Evolutionary conservation across 2,329 filamentous ascomycete genomes (phyloP).

Genomic region (Polychaeton citri): DNA sequence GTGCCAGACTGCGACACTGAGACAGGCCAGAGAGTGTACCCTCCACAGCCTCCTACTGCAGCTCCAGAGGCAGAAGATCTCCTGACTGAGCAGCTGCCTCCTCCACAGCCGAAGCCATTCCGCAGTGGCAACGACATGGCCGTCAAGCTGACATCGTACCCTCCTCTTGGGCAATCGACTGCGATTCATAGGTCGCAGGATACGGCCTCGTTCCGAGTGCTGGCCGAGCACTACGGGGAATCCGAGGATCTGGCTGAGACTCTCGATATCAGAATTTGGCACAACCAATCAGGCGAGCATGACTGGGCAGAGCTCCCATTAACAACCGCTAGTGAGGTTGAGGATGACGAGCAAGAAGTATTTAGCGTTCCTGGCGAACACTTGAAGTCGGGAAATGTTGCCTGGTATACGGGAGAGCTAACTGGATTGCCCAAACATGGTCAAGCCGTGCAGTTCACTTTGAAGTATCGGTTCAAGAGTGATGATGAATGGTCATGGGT

Average conservation of each 20-base stretch:
- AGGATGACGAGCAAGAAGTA: slow-evolving; percentile 17
- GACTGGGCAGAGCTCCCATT: slow-evolving; percentile 47
- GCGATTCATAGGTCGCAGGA: slow-evolving; percentile 34
- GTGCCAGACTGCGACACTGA: slow-evolving; percentile 19
- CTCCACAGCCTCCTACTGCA: slow-evolving; percentile 10
- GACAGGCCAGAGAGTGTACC: slow-evolving; percentile 23
- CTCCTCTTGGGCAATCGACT: slow-evolving; percentile 64
- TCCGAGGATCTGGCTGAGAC: not conserved
- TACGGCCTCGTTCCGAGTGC: slow-evolving; percentile 48
- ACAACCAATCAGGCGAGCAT: slow-evolving; percentile 45
- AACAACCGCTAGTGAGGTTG: slow-evolving; percentile 22
- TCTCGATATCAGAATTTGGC: slow-evolving; percentile 45
- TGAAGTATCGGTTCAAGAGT: slow-evolving; percentile 49
- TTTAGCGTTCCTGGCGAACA: slow-evolving; percentile 8
- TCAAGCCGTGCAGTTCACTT: slow-evolving; percentile 48
- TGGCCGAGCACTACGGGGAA: slow-evolving; percentile 40
- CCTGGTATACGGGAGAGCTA: slow-evolving; percentile 44
- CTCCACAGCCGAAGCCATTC: slow-evolving; percentile 6
- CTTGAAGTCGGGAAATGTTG: slow-evolving; percentile 12
- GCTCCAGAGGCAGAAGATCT: slow-evolving; percentile 8
- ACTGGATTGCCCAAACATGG: slow-evolving; percentile 29
- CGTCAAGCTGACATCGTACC: slow-evolving; percentile 48
- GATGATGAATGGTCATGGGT: slow-evolving; percentile 56
- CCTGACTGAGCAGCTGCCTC: slow-evolving; percentile 20
- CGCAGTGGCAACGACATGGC: slow-evolving; percentile 26